Conservation (phyloP, 1,139 yeast species). For the Arxiozyma slooffiae region DNA sequence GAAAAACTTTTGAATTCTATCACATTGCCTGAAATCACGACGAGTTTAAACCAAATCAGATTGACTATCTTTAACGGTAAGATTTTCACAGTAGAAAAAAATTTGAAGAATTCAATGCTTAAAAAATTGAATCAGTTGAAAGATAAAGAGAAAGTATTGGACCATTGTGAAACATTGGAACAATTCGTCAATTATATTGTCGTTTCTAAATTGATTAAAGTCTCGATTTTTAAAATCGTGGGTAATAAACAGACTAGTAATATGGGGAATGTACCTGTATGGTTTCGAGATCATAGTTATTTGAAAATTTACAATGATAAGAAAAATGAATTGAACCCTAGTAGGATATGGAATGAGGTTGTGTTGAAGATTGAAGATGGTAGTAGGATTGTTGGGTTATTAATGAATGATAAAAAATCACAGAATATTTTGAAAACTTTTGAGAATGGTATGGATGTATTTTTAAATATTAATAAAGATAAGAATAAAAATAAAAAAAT, state of each 20-base stretch:
- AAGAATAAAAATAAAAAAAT: conserved; percentile 20
- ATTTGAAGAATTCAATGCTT: conserved; percentile 31
- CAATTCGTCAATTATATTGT: conserved; percentile 22
- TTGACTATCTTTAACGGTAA: conserved; percentile 41
- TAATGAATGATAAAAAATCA: conserved; percentile 50
- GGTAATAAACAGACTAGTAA: conserved; percentile 15
- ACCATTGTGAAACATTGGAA: conserved; percentile 15
- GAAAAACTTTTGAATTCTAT: conserved; percentile 35
- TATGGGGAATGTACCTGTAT: conserved; percentile 19
- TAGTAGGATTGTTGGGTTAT: conserved; percentile 29
- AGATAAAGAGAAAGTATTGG: conserved; percentile 10
- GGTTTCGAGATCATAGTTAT: conserved; percentile 25
- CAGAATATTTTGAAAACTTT: conserved; percentile 40
- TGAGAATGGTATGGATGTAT: conserved; percentile 49
- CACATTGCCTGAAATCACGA: conserved; percentile 36
- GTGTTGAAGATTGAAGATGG: conserved; percentile 36
- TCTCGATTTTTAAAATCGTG: conserved; percentile 15
- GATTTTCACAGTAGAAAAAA: conserved; percentile 39
- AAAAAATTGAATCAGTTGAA: conserved; percentile 19
- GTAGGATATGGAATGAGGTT: conserved; percentile 42
- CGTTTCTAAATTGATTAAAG: conserved; percentile 30
- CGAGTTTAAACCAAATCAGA: conserved; percentile 40
- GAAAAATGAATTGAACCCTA: conserved; percentile 35
- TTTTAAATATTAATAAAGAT: conserved; percentile 47
- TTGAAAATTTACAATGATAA: conserved; percentile 23